Conservation (phyloP, 2,329 filamentous ascomycete genomes). For the Exophiala xenobiotica region DNA sequence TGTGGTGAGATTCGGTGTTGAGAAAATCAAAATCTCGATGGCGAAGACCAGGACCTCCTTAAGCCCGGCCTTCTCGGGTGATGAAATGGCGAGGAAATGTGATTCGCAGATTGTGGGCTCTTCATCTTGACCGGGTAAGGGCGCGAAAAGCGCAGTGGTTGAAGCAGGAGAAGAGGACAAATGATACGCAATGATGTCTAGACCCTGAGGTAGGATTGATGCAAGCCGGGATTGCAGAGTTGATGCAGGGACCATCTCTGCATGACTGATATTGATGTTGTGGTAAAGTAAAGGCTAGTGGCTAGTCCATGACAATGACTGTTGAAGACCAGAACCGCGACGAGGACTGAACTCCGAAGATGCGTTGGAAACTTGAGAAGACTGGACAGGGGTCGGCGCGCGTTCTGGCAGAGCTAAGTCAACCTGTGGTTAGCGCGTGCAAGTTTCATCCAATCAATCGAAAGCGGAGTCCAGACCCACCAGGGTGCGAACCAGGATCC, state of each 20-base stretch:
- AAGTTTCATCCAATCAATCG: too few species aligned
- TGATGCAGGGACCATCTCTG: slow-evolving; percentile 9
- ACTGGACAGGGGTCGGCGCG: too few species aligned
- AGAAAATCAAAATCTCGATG: slow-evolving; percentile 85
- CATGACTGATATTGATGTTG: slow-evolving; percentile 6
- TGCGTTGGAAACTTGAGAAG: too few species aligned
- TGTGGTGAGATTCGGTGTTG: slow-evolving; percentile 74
- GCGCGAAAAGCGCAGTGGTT: slow-evolving; percentile 73
- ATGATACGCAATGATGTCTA: slow-evolving; percentile 73
- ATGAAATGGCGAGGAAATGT: slow-evolving; percentile 68
- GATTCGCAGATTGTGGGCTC: slow-evolving; percentile 83
- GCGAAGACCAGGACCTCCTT: slow-evolving; percentile 69
- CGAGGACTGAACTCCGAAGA: too few species aligned
- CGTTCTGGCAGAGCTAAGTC: too few species aligned
- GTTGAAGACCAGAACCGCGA: too few species aligned
- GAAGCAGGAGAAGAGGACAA: slow-evolving; percentile 78
- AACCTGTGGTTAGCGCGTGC: too few species aligned
- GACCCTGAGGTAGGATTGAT: slow-evolving; percentile 52
- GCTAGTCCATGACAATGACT: too few species aligned
- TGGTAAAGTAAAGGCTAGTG: too few species aligned
- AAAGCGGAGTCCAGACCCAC: too few species aligned
- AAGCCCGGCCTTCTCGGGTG: slow-evolving; percentile 29
- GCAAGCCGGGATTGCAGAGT: slow-evolving; percentile 46
- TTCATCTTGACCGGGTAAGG: slow-evolving; percentile 68
- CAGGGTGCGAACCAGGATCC: too few species aligned